A percentile compares a stretch with the other conserved stretches of the same genome.
Evolutionary conservation across 2,329 filamentous ascomycete species (phyloP).

Genomic region (Colletotrichum musicola): DNA sequence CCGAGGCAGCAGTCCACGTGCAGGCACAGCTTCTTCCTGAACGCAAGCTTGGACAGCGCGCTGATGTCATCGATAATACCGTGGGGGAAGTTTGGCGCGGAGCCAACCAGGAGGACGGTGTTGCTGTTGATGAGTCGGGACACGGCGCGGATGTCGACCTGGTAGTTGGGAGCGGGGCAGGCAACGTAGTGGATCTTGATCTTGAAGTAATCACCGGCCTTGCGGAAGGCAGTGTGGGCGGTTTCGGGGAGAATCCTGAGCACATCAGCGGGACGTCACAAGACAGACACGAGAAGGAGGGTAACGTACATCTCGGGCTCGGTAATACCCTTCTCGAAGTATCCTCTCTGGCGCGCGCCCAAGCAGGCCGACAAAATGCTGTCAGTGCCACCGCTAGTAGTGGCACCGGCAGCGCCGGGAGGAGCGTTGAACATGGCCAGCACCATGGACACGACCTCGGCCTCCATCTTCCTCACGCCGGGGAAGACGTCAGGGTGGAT

Average conservation of each 20-base stretch:
- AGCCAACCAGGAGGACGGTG: conserved; percentile 92
- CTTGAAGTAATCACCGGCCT: conserved; percentile 94
- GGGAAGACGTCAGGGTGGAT: conserved; percentile 99
- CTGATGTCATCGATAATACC: conserved; percentile 97
- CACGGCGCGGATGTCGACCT: conserved; percentile 83
- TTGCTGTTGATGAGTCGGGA: conserved; percentile 92
- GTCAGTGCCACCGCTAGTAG: conserved; percentile 93
- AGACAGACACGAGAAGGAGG: background rate
- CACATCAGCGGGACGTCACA: conserved; percentile 22
- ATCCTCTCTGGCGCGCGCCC: conserved; percentile 89
- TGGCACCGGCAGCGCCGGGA: conserved; percentile 85
- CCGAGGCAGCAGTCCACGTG: conserved; percentile 99
- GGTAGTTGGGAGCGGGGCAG: conserved; percentile 87
- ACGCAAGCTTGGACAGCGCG: conserved; percentile 83
- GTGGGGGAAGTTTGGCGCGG: conserved; percentile 97
- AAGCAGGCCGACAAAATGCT: conserved; percentile 97
- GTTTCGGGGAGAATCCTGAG: conserved; percentile 93
- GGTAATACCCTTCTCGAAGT: conserved; percentile 85
- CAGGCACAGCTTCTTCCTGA: conserved; percentile 83
- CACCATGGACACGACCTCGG: conserved; percentile 97
- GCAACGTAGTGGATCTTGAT: conserved; percentile 93
- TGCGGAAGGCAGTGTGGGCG: conserved; percentile 95
- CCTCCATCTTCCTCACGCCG: conserved; percentile 98
- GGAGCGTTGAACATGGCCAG: conserved; percentile 87
- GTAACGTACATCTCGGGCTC: conserved; percentile 89